Evolutionary conservation across 1,139 yeast genomes (phyloP).

Genomic region (Meyerozyma guilliermondii): DNA sequence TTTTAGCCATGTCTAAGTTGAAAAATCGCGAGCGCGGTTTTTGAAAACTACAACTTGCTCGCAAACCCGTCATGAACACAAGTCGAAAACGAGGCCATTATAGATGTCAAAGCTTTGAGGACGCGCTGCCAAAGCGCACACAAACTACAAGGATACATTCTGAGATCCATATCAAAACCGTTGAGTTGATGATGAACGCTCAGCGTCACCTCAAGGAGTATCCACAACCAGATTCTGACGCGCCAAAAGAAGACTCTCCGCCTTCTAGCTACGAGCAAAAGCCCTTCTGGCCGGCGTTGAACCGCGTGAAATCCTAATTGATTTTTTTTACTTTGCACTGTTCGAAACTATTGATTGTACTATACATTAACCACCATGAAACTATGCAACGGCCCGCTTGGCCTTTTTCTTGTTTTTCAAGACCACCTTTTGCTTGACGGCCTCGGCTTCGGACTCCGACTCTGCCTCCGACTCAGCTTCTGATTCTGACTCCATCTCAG

Average conservation of each 20-base stretch:
- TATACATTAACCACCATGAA: constrained; percentile 1
- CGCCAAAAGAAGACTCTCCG: neutral
- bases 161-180: constrained; percentile 8
- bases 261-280: constrained; percentile 6
- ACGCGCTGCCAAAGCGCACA: neutral
- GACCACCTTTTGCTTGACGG: constrained; percentile 17
- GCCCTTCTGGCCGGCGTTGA: constrained; percentile 12
- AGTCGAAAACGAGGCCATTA: too few species aligned
- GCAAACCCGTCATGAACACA: neutral
- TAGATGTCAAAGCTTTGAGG: too few species aligned
- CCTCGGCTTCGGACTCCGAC: constrained; percentile 24
- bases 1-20: neutral
- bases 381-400: constrained; percentile 2
- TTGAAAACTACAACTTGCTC: neutral
- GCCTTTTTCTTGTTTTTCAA: constrained; percentile 31
- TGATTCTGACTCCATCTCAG: constrained; percentile 22
- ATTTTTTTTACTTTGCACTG: too few species aligned
- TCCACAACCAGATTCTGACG: neutral
- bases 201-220: constrained; percentile 1
- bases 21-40: neutral
- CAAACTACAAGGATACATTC: constrained; percentile 9
- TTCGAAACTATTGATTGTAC: constrained; percentile 1
- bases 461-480: constrained; percentile 38
- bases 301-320: constrained; percentile 3
- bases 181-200: constrained; percentile 12